Conservation (phyloP, 768 basidiomycete species). For the Lactarius sanguifluus region DNA sequence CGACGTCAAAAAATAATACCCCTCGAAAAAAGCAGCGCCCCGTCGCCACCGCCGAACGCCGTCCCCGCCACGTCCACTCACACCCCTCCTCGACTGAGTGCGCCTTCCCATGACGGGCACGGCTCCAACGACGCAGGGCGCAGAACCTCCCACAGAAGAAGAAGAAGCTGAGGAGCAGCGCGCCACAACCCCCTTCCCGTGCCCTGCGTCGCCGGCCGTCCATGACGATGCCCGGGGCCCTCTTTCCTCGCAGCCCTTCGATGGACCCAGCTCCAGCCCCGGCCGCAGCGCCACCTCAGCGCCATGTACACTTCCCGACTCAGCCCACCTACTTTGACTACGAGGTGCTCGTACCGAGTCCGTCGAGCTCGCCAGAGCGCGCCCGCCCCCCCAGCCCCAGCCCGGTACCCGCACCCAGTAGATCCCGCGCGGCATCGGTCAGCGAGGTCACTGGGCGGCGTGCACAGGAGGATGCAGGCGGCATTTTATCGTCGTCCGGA, state of each 20-base stretch:
- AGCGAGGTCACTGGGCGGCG: constrained; percentile 2
- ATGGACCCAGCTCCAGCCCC: constrained; percentile 42
- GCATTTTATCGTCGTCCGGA: constrained; percentile 9
- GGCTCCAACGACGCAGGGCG: neutral
- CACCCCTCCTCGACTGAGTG: constrained; percentile 5
- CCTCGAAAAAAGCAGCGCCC: neutral
- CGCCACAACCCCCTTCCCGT: constrained; percentile 38
- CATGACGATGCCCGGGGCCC: constrained; percentile 74
- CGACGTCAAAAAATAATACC: neutral
- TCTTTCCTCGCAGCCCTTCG: constrained; percentile 72
- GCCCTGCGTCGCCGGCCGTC: constrained; percentile 44
- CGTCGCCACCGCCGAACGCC: neutral
- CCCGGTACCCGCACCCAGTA: neutral
- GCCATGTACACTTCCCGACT: constrained; percentile 44
- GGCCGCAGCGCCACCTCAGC: constrained; percentile 25
- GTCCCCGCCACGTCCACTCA: neutral
- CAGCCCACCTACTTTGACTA: constrained; percentile 17
- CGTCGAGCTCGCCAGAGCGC: constrained; percentile 20
- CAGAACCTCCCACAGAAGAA: constrained; percentile 31
- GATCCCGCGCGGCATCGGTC: constrained; percentile 13
- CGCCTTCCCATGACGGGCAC: neutral
- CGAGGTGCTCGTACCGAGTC: constrained; percentile 15
- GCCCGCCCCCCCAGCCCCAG: neutral
- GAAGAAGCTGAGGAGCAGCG: constrained; percentile 28
- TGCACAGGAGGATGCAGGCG: neutral